Evolutionary conservation across 345 rosid genomes (phyloP).

Genomic region (Pugionium cornutum): DNA sequence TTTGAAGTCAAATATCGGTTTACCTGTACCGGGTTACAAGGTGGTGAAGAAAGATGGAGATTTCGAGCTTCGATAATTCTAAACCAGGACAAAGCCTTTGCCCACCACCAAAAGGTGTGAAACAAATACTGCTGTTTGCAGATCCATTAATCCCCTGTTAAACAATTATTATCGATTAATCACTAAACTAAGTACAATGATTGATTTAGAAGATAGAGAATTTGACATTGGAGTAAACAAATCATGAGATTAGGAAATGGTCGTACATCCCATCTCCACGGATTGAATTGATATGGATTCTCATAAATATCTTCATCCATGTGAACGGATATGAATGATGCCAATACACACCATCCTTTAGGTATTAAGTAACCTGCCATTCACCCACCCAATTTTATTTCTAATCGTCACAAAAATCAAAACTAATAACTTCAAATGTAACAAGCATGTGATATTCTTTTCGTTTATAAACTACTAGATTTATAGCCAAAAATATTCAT

Average conservation of each 20-base stretch:
- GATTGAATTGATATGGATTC: slow-evolving; percentile 76
- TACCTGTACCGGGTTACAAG: slow-evolving; percentile 73
- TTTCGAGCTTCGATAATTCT: slow-evolving; percentile 88
- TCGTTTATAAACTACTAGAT: too few species aligned
- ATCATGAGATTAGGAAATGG: neutral
- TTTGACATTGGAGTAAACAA: too few species aligned
- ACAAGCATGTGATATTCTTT: too few species aligned
- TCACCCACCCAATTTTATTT: slow-evolving; percentile 19
- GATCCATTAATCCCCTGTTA: slow-evolving; percentile 61
- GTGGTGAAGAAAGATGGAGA: slow-evolving; percentile 88
- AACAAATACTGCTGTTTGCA: slow-evolving; percentile 57
- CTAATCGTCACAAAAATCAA: neutral
- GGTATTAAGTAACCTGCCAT: slow-evolving; percentile 83
- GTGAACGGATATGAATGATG: slow-evolving; percentile 87
- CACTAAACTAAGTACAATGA: neutral
- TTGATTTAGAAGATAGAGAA: neutral
- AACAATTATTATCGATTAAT: neutral
- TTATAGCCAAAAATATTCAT: too few species aligned
- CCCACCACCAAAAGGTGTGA: slow-evolving; percentile 99
- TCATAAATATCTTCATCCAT: slow-evolving; percentile 80
- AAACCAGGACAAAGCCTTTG: slow-evolving; percentile 95
- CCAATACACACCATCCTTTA: slow-evolving; percentile 87
- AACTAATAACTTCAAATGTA: too few species aligned
- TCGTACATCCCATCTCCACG: slow-evolving; percentile 97
- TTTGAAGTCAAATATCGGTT: neutral